These are phyloP conservation scores for Porcisia hertigi DNA, from an alignment of 208 protist genomes.

Conservation along the genomic window DNA sequence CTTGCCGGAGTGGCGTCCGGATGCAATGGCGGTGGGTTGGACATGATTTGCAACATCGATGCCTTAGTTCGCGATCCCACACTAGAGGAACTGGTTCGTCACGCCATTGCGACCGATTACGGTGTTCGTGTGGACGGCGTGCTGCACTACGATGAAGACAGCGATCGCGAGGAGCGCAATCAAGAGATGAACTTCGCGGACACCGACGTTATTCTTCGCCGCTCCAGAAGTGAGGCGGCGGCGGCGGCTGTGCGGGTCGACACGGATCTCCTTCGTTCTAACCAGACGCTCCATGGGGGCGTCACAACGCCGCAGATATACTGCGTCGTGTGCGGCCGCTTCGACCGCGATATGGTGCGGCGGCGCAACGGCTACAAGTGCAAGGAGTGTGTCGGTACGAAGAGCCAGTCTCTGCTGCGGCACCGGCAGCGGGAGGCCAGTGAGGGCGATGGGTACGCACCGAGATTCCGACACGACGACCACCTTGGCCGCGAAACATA, in stretches of 20 bases:
- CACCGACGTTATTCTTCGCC: constrained; percentile 72
- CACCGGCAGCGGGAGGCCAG: constrained; percentile 47
- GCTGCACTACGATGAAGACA: constrained; percentile 78
- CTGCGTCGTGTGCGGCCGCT: constrained; percentile 83
- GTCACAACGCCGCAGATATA: constrained; percentile 59
- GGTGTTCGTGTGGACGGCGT: constrained; percentile 67
- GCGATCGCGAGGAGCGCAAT: constrained; percentile 74
- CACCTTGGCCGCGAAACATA: constrained; percentile 18
- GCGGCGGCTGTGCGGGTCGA: constrained; percentile 58
- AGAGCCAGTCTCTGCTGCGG: constrained; percentile 73
- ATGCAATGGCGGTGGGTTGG: constrained; percentile 9
- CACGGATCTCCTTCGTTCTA: constrained; percentile 63
- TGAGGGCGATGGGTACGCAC: constrained; percentile 2
- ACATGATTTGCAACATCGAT: constrained; percentile 32
- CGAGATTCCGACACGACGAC: neutral
- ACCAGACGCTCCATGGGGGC: constrained; percentile 31
- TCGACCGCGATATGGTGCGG: constrained; percentile 78
- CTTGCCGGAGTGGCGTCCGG: constrained; percentile 4
- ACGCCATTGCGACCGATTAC: constrained; percentile 70
- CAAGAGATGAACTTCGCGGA: constrained; percentile 71
- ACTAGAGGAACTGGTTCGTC: constrained; percentile 71
- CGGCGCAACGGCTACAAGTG: constrained; percentile 82
- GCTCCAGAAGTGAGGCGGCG: constrained; percentile 41
- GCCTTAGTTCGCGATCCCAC: constrained; percentile 59
- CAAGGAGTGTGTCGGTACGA: constrained; percentile 72